phyloP scores from a whole-genome alignment of 108 stramenopile species.

The Seminavis robusta region DNA sequence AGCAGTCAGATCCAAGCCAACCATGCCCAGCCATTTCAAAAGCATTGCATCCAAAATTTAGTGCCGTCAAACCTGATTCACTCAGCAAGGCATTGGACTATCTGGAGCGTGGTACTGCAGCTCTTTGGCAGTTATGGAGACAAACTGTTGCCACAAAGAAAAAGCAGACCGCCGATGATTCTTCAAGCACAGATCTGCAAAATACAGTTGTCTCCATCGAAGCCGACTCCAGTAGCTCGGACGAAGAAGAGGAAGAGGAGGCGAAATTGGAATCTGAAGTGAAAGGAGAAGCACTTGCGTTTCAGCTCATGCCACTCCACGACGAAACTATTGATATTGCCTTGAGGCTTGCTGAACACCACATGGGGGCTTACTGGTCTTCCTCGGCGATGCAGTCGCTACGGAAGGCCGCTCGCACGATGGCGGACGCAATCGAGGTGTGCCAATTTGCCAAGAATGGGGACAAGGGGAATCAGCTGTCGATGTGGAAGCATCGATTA shows the following conservation, averaged over 20 bases:
- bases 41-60: constrained; percentile 44
- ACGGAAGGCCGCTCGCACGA: constrained; percentile 49
- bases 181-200: background rate
- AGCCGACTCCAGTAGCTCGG: background rate
- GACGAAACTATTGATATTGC: constrained; percentile 76
- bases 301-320: constrained; percentile 76
- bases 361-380: constrained; percentile 70
- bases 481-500: constrained; percentile 33
- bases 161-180: background rate
- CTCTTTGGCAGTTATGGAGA: constrained; percentile 42
- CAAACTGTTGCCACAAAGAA: background rate
- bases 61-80: constrained; percentile 47
- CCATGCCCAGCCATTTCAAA: constrained; percentile 2
- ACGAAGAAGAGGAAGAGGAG: constrained; percentile 2
- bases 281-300: constrained; percentile 53
- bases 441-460: constrained; percentile 14
- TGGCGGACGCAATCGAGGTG: constrained; percentile 55
- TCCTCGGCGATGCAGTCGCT: constrained; percentile 79
- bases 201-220: background rate
- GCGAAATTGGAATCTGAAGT: constrained; percentile 1
- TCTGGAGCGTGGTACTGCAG: constrained; percentile 47
- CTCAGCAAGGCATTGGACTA: constrained; percentile 81
- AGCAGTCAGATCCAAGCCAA: constrained; percentile 2
- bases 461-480: constrained; percentile 1
- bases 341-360: constrained; percentile 68